Evolutionary conservation across 108 stramenopile genomes (phyloP).

Genomic region (Nitzschia palea): DNA sequence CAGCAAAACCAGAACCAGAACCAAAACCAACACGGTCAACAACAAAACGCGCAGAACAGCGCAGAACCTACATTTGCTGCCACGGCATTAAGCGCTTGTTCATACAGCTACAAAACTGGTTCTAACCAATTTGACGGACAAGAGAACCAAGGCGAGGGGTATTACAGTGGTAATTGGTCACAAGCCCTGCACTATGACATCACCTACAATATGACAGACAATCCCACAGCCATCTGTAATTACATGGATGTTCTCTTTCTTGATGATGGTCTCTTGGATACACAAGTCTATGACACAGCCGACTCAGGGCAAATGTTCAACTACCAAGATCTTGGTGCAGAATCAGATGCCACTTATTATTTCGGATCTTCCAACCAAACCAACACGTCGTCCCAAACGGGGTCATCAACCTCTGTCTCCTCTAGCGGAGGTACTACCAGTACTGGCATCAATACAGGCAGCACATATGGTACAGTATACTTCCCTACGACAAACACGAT

Average conservation of each 20-base stretch:
- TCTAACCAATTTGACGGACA: neutral
- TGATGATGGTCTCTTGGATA: neutral
- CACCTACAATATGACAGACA: neutral
- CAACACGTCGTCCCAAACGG: neutral
- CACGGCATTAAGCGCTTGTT: neutral
- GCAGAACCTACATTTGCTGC: neutral
- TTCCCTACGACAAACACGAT: conserved; percentile 9
- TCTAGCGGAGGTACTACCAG: neutral
- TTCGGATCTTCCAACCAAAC: neutral
- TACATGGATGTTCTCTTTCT: neutral
- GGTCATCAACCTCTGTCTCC: neutral
- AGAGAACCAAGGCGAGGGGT: neutral
- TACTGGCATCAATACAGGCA: neutral
- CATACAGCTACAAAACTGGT: neutral
- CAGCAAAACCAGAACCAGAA: neutral
- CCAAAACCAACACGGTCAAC: neutral
- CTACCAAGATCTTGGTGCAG: neutral
- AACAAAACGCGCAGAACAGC: too few species aligned
- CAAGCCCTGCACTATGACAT: conserved; percentile 1
- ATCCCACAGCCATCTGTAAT: neutral
- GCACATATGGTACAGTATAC: neutral
- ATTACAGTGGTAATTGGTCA: neutral
- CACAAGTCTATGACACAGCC: conserved; percentile 3
- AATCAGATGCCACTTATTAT: neutral
- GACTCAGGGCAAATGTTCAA: conserved; percentile 5